Evolutionary conservation across 2,329 filamentous ascomycete species (phyloP).

Genomic region (Colletotrichum coccodes): DNA sequence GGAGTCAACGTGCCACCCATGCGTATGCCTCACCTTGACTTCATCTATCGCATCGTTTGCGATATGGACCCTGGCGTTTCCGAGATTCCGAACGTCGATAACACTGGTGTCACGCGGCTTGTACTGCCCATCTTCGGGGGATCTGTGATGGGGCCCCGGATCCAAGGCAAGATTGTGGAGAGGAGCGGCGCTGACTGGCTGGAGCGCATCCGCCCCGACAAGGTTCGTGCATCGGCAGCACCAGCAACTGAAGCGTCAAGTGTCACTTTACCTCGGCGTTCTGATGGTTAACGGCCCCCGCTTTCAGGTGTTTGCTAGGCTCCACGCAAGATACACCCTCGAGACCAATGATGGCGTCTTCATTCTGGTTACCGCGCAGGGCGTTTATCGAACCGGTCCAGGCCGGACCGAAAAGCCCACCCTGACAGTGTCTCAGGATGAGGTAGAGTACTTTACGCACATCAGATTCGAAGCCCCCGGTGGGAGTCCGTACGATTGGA

Average conservation of each 20-base stretch:
- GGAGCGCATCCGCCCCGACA: conserved; percentile 27
- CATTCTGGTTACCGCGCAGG: conserved; percentile 35
- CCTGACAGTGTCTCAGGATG: conserved; percentile 31
- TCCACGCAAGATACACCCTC: conserved; percentile 36
- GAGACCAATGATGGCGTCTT: conserved; percentile 34
- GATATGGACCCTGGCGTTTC: conserved; percentile 32
- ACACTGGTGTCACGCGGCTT: conserved; percentile 30
- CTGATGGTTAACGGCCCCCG: neutral
- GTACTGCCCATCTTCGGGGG: conserved; percentile 36
- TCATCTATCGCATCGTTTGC: conserved; percentile 37
- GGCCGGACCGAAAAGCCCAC: neutral
- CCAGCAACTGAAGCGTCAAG: neutral
- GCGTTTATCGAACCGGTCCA: conserved; percentile 24
- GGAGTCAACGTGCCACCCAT: conserved; percentile 32
- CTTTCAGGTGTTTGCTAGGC: conserved; percentile 21
- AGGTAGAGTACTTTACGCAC: conserved; percentile 38
- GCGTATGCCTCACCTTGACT: conserved; percentile 36
- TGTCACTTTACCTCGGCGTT: neutral
- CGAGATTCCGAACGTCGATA: conserved; percentile 33
- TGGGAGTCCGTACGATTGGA: conserved; percentile 34
- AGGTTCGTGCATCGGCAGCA: conserved; percentile 3
- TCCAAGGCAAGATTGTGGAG: conserved; percentile 35
- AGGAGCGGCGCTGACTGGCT: conserved; percentile 38
- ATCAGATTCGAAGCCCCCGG: conserved; percentile 36
- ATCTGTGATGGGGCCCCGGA: conserved; percentile 32